A percentile compares a stretch with the other conserved stretches of the same genome.
Evolutionary conservation across 306 rosid species (phyloP).

Genomic region (Calophaca sinica): DNA sequence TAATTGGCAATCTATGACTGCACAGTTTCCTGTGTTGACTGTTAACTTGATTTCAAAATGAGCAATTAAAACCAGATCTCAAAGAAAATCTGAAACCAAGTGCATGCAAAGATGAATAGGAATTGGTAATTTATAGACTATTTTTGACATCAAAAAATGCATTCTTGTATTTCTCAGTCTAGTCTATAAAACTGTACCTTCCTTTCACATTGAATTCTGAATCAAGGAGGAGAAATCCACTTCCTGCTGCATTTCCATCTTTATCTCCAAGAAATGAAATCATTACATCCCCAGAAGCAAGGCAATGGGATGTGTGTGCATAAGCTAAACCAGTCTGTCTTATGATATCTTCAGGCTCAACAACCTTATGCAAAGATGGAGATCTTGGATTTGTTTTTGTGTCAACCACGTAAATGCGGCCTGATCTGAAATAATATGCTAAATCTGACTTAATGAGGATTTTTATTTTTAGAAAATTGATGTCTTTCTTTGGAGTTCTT

Average conservation of each 20-base stretch:
- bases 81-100: not conserved
- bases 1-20: too few relatives aligned
- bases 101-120: not conserved
- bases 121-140: not conserved
- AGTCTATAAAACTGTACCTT: constrained; percentile 59
- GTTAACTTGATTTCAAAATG: not conserved
- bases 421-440: constrained; percentile 62
- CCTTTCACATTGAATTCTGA: constrained; percentile 94
- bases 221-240: constrained; percentile 96
- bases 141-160: constrained; percentile 1
- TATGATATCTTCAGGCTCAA: constrained; percentile 67
- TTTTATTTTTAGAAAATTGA: too few relatives aligned
- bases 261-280: constrained; percentile 88
- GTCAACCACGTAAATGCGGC: constrained; percentile 82
- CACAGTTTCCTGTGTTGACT: too few relatives aligned
- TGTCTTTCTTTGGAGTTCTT: too few relatives aligned
- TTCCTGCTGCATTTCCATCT: constrained; percentile 89
- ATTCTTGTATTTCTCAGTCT: constrained; percentile 29
- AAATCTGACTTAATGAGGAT: too few relatives aligned
- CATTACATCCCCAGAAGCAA: constrained; percentile 95
- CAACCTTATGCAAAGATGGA: constrained; percentile 87
- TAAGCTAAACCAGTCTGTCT: constrained; percentile 90
- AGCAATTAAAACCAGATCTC: constrained; percentile 3
- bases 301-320: constrained; percentile 97
- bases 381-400: constrained; percentile 80